phyloP scores from a whole-genome alignment of 2,329 filamentous ascomycete species.

The Aureobasidium sp. region DNA sequence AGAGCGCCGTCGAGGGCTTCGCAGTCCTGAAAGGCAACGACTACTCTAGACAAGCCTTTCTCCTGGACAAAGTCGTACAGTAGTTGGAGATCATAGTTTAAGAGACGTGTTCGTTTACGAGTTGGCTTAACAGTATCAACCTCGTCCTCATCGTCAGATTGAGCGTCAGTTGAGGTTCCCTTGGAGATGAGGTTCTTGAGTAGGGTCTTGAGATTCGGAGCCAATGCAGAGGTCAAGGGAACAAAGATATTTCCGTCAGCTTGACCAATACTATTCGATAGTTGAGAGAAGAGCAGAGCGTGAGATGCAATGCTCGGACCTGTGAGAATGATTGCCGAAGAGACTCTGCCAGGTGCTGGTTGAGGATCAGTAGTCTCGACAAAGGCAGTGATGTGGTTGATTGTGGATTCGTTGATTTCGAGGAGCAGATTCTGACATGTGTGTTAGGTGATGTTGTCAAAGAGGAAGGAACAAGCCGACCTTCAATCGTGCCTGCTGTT shows the following conservation, averaged over 20 bases:
- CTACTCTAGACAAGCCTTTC: conserved; percentile 51
- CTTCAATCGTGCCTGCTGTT: conserved; percentile 58
- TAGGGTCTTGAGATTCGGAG: conserved; percentile 64
- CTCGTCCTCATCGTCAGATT: conserved; percentile 49
- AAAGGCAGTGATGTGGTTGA: conserved; percentile 34
- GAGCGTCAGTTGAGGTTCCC: conserved; percentile 43
- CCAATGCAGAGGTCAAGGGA: conserved; percentile 61
- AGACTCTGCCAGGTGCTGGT: conserved; percentile 44
- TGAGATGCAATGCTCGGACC: conserved; percentile 74
- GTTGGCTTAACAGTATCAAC: conserved; percentile 28
- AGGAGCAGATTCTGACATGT: conserved; percentile 30
- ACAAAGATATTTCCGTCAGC: conserved; percentile 48
- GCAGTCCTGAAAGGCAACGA: conserved; percentile 72
- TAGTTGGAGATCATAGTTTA: conserved; percentile 73
- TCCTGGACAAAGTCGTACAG: conserved; percentile 54
- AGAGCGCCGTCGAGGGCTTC: conserved; percentile 70
- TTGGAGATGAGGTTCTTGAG: conserved; percentile 68
- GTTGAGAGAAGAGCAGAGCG: conserved; percentile 64
- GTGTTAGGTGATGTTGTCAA: neutral
- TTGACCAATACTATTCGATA: conserved; percentile 40
- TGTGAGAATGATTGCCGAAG: conserved; percentile 66
- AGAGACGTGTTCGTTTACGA: conserved; percentile 54
- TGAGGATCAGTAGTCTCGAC: conserved; percentile 14
- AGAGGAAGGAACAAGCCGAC: conserved; percentile 28
- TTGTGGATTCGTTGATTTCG: conserved; percentile 33